Conservation (phyloP, 2,329 filamentous ascomycete genomes). For the Xylariaceae sp. region DNA sequence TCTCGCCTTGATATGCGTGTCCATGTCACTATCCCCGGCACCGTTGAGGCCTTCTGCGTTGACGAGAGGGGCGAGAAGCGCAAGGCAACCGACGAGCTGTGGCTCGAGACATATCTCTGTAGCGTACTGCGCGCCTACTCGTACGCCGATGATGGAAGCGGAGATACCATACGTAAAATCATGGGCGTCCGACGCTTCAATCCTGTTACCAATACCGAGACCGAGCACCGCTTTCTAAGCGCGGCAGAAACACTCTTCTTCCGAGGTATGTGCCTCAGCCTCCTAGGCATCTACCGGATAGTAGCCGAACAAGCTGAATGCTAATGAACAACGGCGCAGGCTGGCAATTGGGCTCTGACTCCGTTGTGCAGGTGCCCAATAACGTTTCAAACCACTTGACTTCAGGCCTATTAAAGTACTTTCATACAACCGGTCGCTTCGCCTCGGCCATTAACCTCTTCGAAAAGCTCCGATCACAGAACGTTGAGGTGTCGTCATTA, state of each 20-base stretch:
- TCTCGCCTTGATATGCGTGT: slow-evolving; percentile 98
- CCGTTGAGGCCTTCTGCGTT: slow-evolving; percentile 95
- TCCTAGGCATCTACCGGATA: not conserved
- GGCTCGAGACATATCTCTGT: slow-evolving; percentile 97
- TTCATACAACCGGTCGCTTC: slow-evolving; percentile 92
- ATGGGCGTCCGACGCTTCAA: slow-evolving; percentile 98
- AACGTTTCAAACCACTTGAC: slow-evolving; percentile 96
- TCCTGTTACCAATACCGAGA: slow-evolving; percentile 96
- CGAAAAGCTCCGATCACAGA: slow-evolving; percentile 88
- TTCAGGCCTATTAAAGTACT: slow-evolving; percentile 91
- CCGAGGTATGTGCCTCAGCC: slow-evolving; percentile 62
- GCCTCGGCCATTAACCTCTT: slow-evolving; percentile 97
- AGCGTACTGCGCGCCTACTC: slow-evolving; percentile 93
- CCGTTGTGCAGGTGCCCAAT: slow-evolving; percentile 96
- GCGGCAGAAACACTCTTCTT: slow-evolving; percentile 96
- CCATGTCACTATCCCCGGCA: slow-evolving; percentile 94
- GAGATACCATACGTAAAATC: slow-evolving; percentile 94
- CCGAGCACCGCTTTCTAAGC: slow-evolving; percentile 93
- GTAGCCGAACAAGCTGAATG: not conserved
- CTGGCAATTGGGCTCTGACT: slow-evolving; percentile 95
- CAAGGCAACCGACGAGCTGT: slow-evolving; percentile 89
- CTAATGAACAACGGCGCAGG: slow-evolving; percentile 54
- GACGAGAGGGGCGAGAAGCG: slow-evolving; percentile 96
- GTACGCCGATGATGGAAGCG: slow-evolving; percentile 93
- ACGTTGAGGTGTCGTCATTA: slow-evolving; percentile 92